Evolutionary conservation across 768 basidiomycete genomes (phyloP).

Genomic region (Boletus sp.): DNA sequence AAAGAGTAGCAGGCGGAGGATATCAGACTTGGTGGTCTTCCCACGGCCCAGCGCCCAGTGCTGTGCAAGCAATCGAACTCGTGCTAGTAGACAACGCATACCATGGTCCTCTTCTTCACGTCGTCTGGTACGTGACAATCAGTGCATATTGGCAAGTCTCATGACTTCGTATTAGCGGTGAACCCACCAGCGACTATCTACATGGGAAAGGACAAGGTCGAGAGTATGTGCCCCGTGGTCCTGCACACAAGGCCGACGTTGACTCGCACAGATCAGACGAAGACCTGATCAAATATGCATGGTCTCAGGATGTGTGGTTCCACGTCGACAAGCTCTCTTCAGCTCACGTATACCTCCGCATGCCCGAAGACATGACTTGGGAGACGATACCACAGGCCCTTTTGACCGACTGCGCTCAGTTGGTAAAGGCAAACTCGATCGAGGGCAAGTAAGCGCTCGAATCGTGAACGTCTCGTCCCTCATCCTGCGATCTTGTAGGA

Average conservation of each 20-base stretch:
- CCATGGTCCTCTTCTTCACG: slow-evolving; percentile 64
- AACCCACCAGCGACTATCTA: slow-evolving; percentile 72
- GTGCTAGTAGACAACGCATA: not conserved
- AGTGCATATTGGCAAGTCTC: not conserved
- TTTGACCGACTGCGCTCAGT: slow-evolving; percentile 83
- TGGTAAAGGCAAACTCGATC: slow-evolving; percentile 97
- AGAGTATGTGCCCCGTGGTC: slow-evolving; percentile 56
- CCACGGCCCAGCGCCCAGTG: not conserved
- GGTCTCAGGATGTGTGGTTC: slow-evolving; percentile 89
- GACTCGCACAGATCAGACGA: slow-evolving; percentile 63
- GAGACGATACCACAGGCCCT: slow-evolving; percentile 80
- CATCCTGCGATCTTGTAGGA: slow-evolving; percentile 43
- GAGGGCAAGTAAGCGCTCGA: slow-evolving; percentile 51
- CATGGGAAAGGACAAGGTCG: slow-evolving; percentile 97
- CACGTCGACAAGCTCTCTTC: slow-evolving; percentile 98
- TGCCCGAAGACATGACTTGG: slow-evolving; percentile 80
- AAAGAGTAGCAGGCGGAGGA: not conserved
- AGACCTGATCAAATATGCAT: slow-evolving; percentile 89
- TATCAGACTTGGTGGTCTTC: not conserved
- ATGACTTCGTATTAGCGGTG: slow-evolving; percentile 38
- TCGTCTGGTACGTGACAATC: slow-evolving; percentile 39
- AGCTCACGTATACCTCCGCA: slow-evolving; percentile 94
- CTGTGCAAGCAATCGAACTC: too few relatives aligned
- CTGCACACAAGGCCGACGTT: slow-evolving; percentile 4
- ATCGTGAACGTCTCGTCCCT: not conserved